Evolutionary conservation across 2,329 filamentous ascomycete species (phyloP).

Genomic region (Diaporthe sp.): DNA sequence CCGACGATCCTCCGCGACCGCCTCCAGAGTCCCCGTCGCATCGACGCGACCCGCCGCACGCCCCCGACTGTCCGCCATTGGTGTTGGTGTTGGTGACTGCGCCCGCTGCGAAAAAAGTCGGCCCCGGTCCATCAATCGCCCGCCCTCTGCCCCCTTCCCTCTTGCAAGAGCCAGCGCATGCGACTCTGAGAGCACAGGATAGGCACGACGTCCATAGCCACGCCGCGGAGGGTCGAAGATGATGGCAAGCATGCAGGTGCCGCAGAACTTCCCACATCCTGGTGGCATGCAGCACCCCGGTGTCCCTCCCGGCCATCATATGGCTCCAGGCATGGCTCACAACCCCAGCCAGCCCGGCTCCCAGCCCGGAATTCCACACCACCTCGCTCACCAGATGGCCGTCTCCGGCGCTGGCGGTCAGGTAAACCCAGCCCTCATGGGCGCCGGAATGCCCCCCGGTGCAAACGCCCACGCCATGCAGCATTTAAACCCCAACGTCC

Average conservation of each 20-base stretch:
- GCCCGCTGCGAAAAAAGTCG: constrained; percentile 23
- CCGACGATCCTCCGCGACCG: constrained; percentile 39
- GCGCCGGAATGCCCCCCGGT: constrained; percentile 75
- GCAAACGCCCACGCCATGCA: constrained; percentile 79
- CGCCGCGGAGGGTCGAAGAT: constrained; percentile 73
- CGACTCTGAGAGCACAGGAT: constrained; percentile 58
- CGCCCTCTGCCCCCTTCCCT: neutral
- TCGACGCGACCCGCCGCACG: constrained; percentile 37
- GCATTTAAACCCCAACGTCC: constrained; percentile 74
- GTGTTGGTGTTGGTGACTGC: constrained; percentile 31
- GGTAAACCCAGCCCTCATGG: constrained; percentile 83
- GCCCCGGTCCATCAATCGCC: constrained; percentile 19
- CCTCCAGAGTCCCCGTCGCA: constrained; percentile 30
- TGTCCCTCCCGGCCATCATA: constrained; percentile 74
- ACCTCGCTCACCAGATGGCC: constrained; percentile 76
- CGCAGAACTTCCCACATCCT: constrained; percentile 75
- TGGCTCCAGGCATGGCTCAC: constrained; percentile 73
- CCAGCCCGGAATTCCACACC: constrained; percentile 76
- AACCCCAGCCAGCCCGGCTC: constrained; percentile 79
- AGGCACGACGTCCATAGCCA: constrained; percentile 68
- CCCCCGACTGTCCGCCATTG: constrained; percentile 35
- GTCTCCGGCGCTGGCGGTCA: constrained; percentile 80
- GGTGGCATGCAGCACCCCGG: constrained; percentile 80
- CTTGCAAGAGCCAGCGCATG: constrained; percentile 55
- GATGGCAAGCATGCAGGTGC: constrained; percentile 75